These are phyloP conservation scores for Aspergillus texensis DNA, from an alignment of 2,329 filamentous ascomycete genomes.

Conservation along the genomic window DNA sequence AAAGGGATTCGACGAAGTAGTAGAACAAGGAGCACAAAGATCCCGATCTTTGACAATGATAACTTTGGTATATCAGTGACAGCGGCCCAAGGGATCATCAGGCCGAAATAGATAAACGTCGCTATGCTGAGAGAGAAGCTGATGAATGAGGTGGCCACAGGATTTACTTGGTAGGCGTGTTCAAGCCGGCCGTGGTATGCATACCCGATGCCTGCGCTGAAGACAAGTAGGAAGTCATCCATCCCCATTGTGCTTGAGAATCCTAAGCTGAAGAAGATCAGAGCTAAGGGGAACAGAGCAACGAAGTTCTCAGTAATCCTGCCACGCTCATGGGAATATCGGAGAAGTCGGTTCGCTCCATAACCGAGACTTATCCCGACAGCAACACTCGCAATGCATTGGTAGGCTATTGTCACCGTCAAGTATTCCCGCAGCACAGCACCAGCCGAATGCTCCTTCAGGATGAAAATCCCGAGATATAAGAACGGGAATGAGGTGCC, in stretches of 20 bases:
- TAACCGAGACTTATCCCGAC: background rate
- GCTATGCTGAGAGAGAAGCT: slow-evolving; percentile 1
- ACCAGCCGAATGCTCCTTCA: background rate
- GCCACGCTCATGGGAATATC: background rate
- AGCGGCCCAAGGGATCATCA: slow-evolving; percentile 1
- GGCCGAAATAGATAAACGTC: background rate
- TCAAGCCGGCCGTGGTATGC: background rate
- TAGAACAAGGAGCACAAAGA: background rate
- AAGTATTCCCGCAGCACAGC: background rate
- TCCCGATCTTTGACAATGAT: background rate
- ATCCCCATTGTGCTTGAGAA: slow-evolving; percentile 1
- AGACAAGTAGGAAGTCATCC: slow-evolving; percentile 1
- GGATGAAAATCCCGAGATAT: background rate
- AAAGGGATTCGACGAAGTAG: background rate
- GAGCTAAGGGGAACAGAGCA: slow-evolving; percentile 2
- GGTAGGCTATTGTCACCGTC: background rate
- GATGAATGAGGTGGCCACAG: background rate
- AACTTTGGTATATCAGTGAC: background rate
- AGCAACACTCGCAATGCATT: background rate
- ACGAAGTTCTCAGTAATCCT: background rate
- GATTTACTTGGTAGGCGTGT: slow-evolving; percentile 1
- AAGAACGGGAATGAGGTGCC: background rate
- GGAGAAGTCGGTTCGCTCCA: background rate
- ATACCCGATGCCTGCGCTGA: background rate
- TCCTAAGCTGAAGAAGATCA: background rate